Evolutionary conservation across 1,139 yeast species (phyloP).

Genomic region (Magnusiomyces clavatus): DNA sequence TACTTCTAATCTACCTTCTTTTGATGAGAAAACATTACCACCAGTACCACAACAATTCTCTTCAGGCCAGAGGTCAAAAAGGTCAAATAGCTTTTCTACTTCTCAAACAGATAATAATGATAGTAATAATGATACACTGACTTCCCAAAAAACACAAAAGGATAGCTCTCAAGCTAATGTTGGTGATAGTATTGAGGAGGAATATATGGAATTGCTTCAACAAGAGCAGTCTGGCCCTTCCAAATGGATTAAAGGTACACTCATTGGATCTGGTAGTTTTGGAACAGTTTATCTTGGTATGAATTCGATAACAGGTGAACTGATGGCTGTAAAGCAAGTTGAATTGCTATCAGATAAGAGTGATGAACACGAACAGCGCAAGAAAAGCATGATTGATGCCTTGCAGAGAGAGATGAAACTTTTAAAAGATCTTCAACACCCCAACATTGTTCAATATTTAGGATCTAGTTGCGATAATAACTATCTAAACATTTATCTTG

Average conservation of each 20-base stretch:
- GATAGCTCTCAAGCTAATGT: conserved; percentile 8
- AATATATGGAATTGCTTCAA: conserved; percentile 36
- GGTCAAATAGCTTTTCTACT: conserved; percentile 6
- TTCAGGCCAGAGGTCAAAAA: conserved; percentile 14
- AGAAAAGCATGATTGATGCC: conserved; percentile 71
- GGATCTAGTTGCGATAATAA: conserved; percentile 72
- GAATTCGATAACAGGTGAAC: conserved; percentile 86
- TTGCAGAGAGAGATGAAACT: conserved; percentile 77
- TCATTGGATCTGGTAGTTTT: conserved; percentile 91
- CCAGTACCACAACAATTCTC: conserved; percentile 2
- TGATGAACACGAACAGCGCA: conserved; percentile 36
- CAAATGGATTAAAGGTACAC: conserved; percentile 88
- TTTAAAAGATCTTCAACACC: conserved; percentile 75
- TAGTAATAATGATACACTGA: conserved; percentile 1
- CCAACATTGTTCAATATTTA: conserved; percentile 81
- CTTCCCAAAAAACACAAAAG: conserved; percentile 11
- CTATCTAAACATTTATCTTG: conserved; percentile 73
- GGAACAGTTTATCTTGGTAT: conserved; percentile 91
- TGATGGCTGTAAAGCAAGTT: conserved; percentile 96
- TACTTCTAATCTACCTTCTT: background rate
- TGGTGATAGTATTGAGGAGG: conserved; percentile 19
- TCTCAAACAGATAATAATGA: conserved; percentile 15
- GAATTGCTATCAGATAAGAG: conserved; percentile 43
- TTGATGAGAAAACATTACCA: conserved; percentile 5
- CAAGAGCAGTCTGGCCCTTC: conserved; percentile 44